These are phyloP conservation scores for Linnemannia elongata DNA, from an alignment of 192 early-diverging fungal species.

Conservation along the genomic window DNA sequence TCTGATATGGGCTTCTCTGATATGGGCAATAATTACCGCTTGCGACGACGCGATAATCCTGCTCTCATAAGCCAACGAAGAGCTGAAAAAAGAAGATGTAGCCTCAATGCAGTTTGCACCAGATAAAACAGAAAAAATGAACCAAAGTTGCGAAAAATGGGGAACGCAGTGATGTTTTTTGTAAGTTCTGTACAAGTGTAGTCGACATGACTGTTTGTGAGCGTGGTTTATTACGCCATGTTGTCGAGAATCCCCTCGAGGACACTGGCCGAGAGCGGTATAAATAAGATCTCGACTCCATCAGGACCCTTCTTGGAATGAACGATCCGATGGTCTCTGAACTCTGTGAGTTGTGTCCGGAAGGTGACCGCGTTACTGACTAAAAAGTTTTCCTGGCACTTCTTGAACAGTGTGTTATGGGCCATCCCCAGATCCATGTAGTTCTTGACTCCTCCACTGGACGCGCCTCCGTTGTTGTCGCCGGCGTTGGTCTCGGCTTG, in stretches of 20 bases:
- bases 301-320: slow-evolving; percentile 69
- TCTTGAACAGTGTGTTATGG: slow-evolving; percentile 74
- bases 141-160: too few species aligned
- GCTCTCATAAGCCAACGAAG: too few species aligned
- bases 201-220: neutral
- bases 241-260: slow-evolving; percentile 78
- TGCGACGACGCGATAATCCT: too few species aligned
- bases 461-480: neutral
- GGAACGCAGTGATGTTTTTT: too few species aligned
- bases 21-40: too few species aligned
- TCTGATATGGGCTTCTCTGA: too few species aligned
- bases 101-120: neutral
- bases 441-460: slow-evolving; percentile 24
- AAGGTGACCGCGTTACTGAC: slow-evolving; percentile 88
- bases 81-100: too few species aligned
- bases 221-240: slow-evolving; percentile 54
- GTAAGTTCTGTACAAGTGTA: neutral
- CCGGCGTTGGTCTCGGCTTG: slow-evolving; percentile 46
- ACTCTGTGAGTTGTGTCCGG: slow-evolving; percentile 93
- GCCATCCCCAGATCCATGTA: slow-evolving; percentile 68
- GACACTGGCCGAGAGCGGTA: slow-evolving; percentile 76
- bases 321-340: slow-evolving; percentile 92
- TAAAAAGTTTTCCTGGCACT: slow-evolving; percentile 86
- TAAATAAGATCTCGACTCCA: slow-evolving; percentile 78
- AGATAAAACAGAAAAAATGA: neutral